phyloP scores from a whole-genome alignment of 2,329 filamentous ascomycete genomes.

The Pseudopyrenochaeta lycopersici region DNA sequence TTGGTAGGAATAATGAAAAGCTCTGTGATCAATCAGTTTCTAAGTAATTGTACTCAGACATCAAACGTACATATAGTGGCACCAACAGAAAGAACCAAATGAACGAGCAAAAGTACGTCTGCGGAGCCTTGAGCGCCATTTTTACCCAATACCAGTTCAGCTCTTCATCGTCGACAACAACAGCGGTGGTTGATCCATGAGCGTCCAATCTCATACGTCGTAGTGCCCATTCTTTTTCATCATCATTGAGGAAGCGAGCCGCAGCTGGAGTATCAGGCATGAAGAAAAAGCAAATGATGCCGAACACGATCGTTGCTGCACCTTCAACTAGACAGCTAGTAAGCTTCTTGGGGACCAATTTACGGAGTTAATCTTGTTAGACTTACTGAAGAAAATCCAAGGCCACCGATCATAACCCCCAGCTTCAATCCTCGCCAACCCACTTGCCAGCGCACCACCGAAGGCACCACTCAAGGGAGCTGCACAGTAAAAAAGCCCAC shows the following conservation, averaged over 20 bases:
- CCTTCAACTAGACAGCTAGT: constrained; percentile 46
- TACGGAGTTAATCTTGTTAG: not conserved
- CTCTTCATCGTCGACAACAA: constrained; percentile 48
- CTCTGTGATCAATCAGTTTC: constrained; percentile 19
- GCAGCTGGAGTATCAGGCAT: constrained; percentile 58
- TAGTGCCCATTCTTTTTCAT: constrained; percentile 37
- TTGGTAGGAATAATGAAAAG: constrained; percentile 52
- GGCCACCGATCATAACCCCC: constrained; percentile 51
- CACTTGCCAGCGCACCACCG: constrained; percentile 54
- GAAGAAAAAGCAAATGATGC: constrained; percentile 59
- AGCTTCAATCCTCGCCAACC: constrained; percentile 51
- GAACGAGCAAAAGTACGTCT: constrained; percentile 51
- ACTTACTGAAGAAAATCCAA: constrained; percentile 33
- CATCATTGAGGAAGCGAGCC: constrained; percentile 44
- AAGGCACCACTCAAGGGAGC: constrained; percentile 53
- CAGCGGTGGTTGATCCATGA: constrained; percentile 27
- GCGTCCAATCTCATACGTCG: constrained; percentile 40
- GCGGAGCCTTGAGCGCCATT: constrained; percentile 38
- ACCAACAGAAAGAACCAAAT: constrained; percentile 52
- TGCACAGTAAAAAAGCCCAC: constrained; percentile 50
- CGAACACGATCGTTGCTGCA: constrained; percentile 42
- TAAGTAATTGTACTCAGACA: not conserved
- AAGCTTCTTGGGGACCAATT: not conserved
- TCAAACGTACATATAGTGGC: constrained; percentile 50
- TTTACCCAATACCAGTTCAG: constrained; percentile 55